Evolutionary conservation across 1,139 yeast genomes (phyloP).

Genomic region (Suhomyces bokatorum): DNA sequence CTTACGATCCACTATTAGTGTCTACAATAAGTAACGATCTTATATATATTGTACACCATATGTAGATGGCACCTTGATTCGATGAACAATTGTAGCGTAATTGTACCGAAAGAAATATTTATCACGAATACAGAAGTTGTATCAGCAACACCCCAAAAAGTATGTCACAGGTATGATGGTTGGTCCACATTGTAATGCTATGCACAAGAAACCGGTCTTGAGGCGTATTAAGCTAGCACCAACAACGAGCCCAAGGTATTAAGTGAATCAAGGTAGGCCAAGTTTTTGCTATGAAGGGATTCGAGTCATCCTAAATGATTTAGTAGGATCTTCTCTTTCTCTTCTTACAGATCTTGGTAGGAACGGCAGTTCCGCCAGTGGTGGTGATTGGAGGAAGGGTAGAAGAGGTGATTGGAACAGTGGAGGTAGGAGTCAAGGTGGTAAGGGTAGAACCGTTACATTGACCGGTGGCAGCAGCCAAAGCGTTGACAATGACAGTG

Average conservation of each 20-base stretch:
- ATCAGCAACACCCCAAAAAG: constrained; percentile 7
- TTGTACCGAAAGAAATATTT: constrained; percentile 11
- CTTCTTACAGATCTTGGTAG: constrained; percentile 21
- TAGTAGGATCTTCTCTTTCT: constrained; percentile 36
- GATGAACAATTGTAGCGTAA: constrained; percentile 11
- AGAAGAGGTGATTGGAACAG: constrained; percentile 18
- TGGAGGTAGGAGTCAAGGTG: constrained; percentile 23
- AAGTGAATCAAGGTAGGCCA: constrained; percentile 5
- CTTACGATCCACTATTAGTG: too few relatives aligned
- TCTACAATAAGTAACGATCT: background rate
- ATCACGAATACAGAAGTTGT: constrained; percentile 5
- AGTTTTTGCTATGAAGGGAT: background rate
- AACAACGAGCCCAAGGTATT: constrained; percentile 1
- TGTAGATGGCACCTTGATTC: constrained; percentile 5
- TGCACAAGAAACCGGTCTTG: constrained; percentile 11
- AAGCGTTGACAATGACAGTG: constrained; percentile 45
- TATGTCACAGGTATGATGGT: constrained; percentile 9
- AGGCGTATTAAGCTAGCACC: constrained; percentile 9
- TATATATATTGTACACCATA: constrained; percentile 9
- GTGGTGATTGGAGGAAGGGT: constrained; percentile 19
- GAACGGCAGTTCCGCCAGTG: constrained; percentile 10
- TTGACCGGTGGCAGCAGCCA: constrained; percentile 47
- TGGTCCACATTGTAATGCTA: background rate
- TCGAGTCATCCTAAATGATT: constrained; percentile 1
- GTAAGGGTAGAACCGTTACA: constrained; percentile 38